A percentile compares a stretch with the other conserved stretches of the same genome.
phyloP scores from a whole-genome alignment of 129 eudicot genomes.

The Apium graveolens region DNA sequence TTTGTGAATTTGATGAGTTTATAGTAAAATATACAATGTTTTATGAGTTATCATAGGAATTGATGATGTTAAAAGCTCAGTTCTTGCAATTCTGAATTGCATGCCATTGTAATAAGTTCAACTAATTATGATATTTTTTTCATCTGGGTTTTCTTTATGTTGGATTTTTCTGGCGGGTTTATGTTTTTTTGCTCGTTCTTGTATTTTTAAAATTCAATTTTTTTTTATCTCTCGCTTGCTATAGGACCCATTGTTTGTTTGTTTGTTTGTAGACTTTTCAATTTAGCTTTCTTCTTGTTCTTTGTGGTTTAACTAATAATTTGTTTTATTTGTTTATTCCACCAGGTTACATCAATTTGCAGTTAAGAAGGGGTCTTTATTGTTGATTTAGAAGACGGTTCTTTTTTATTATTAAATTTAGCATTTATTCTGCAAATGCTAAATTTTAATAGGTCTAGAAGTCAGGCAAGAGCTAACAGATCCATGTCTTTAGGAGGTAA shows the following conservation, averaged over 20 bases:
- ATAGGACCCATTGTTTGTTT: background rate
- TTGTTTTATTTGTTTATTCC: slow-evolving; percentile 6
- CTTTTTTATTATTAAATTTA: background rate
- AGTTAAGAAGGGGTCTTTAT: slow-evolving; percentile 9
- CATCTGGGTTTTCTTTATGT: background rate
- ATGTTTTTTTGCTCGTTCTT: background rate
- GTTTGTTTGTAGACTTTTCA: background rate
- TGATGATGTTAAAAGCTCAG: background rate
- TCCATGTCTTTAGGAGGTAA: slow-evolving; percentile 69
- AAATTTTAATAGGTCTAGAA: slow-evolving; percentile 47
- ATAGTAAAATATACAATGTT: background rate
- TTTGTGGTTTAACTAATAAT: background rate
- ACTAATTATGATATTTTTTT: background rate
- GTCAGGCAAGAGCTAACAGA: slow-evolving; percentile 52
- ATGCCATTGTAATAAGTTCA: background rate
- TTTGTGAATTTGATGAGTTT: background rate
- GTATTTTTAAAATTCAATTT: background rate
- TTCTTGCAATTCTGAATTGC: background rate
- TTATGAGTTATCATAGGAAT: background rate
- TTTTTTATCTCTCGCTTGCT: background rate
- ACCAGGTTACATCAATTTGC: slow-evolving; percentile 15
- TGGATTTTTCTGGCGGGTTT: background rate
- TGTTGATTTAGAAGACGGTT: slow-evolving; percentile 25
- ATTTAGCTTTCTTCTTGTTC: background rate
- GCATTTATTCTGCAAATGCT: slow-evolving; percentile 39